Base-by-base conservation (phyloP, 129 eudicot genomes). In the Flaveria linearis region DNA sequence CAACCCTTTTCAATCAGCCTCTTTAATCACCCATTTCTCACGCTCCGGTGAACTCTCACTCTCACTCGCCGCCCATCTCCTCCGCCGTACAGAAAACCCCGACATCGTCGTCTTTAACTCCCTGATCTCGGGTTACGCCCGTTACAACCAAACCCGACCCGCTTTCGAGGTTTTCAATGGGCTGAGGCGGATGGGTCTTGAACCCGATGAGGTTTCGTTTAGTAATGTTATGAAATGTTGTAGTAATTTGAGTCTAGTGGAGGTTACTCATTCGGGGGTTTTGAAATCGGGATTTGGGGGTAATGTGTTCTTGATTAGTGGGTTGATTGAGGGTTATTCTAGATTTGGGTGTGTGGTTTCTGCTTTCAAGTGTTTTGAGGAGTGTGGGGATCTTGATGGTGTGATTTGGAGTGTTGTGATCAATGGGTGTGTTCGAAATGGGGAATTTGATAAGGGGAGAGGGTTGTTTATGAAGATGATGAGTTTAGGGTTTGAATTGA, bases 341-440 rank as follows among this genome's bases (percentile, higher is more conserved):
- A 84, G 52, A 60, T 77, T 12, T 43, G 87, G 84, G 70, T 65
- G 73, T 78, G 46, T 86, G n/a, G 55, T 16, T 8, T 47, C 25
- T 5, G 90, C 82, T 28, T 84, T 69, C 61, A 81, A 66, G 77
- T 86, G 90, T 81, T 86, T 83, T 57, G 66, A 83, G 33, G 87
- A 83, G 71, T 80, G 87, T 74, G 50, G 50, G 76, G 67, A 20
- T 52, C 28, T 83, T 69, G 90, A 86, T 84, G 45, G 53, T 64
- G 90, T 83, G 71, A 80, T 83, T 74, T 86, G 85, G 83, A 86
- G 87, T 68, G 80, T 82, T 0, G 78, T 86, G 88, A 84, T 86
- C 39, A 84, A 78, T 78, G 86, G 86, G 18, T 86, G 60, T 86
- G 84, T 86, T 26, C 36, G 80, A 72, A 86, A 86, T 74, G 78